phyloP scores from a whole-genome alignment of 768 basidiomycete species.

The Vararia minispora region DNA sequence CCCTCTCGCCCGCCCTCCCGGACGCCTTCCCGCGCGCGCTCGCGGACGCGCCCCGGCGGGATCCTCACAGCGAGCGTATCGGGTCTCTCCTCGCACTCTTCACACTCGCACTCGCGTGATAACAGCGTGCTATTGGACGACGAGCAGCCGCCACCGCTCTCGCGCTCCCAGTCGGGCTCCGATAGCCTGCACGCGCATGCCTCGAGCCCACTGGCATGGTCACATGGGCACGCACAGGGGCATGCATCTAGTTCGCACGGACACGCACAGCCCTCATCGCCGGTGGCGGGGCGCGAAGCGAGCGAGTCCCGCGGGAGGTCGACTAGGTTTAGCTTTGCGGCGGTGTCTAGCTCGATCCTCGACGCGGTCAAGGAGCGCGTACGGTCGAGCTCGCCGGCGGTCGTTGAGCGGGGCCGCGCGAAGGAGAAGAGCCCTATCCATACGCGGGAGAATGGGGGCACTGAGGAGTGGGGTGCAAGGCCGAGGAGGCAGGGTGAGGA shows the following conservation, averaged over 20 bases:
- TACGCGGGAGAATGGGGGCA: constrained; percentile 23
- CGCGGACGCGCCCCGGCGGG: neutral
- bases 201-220: neutral
- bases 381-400: constrained; percentile 5
- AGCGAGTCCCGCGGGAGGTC: constrained; percentile 8
- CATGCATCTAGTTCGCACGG: neutral
- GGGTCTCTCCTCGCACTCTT: neutral
- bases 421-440: constrained; percentile 18
- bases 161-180: neutral
- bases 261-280: neutral
- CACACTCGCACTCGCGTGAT: no score
- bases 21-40: neutral
- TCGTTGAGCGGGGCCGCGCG: constrained; percentile 11
- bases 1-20: constrained; percentile 2
- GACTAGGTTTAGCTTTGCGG: constrained; percentile 9
- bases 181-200: neutral
- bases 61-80: neutral
- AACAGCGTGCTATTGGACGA: no score
- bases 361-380: constrained; percentile 4
- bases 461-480: neutral
- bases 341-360: constrained; percentile 8
- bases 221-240: neutral
- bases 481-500: constrained; percentile 27
- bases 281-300: constrained; percentile 1
- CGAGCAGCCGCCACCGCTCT: neutral